Base-by-base conservation (phyloP, 257 asterid genomes). In the Asclepias syriaca region DNA sequence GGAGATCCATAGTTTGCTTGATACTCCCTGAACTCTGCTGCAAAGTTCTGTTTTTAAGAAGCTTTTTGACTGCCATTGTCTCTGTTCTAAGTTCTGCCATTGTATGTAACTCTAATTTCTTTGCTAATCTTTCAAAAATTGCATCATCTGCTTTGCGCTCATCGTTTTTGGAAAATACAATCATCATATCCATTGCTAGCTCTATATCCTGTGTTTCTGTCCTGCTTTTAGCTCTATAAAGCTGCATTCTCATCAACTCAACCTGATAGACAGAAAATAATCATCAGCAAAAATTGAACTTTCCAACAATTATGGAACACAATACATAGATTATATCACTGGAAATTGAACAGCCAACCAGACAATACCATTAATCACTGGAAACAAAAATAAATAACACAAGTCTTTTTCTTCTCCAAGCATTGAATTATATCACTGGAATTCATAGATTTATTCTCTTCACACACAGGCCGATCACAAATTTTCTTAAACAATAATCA, bases 141-240 rank as follows among this genome's bases (percentile, higher is more conserved):
- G 88, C 90, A 7, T 70, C 84, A 60, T 87, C 90, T 39, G 84
- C 88, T 65, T 75, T 80, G 5, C 83, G 82, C 40, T 78, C 85
- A 11, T 81, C 84, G 12, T 71, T 77, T 34, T 69, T 58, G 0
- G 85, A 81, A 63, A 85, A 87, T 0, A 81, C 88, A 51, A 85
- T 79, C 93, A 87, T 85, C 82, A 85, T 80, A 66, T 87, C 93
- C 90, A 87, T 85, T 8, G 88, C 89, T 10, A 87, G 90, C 64
- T 87, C 93, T 79, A 87, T 87, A 16, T 87, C 90, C 77, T 80
- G 90, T 16, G 90, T 69, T 50, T 87, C 87, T 39, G 84, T 72
- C 77, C 93, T 79, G 77, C 79, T 65, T 72, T 81, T 87, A 15
- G 88, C 89, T 78, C 93, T 79, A 15, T 51, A 82, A 1, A 85